phyloP scores from a whole-genome alignment of 495 filamentous ascomycete species.

The Tuber melanosporum region DNA sequence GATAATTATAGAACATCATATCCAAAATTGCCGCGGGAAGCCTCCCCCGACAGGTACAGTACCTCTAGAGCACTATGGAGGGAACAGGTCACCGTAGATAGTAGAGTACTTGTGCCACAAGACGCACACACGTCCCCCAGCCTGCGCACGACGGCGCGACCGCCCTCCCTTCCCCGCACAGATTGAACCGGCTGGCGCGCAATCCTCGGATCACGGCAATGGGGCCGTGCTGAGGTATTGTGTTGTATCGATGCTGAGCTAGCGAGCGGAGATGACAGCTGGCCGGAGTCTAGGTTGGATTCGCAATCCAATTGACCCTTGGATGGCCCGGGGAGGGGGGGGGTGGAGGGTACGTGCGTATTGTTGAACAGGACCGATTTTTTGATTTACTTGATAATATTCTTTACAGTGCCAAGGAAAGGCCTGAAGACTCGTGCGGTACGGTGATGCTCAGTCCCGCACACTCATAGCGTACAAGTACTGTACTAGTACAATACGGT shows the following conservation, averaged over 20 bases:
- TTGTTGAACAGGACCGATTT: no score
- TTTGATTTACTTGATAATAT: no score
- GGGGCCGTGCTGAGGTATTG: background rate
- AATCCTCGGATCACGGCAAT: background rate
- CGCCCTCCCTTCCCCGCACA: background rate
- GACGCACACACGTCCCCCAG: no score
- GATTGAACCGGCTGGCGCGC: background rate
- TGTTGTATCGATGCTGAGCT: background rate
- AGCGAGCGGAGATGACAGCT: background rate
- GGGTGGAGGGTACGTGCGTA: no score
- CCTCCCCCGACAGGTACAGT: background rate
- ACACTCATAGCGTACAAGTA: no score
- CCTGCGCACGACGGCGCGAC: background rate
- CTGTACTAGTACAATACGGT: no score
- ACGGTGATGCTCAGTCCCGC: no score
- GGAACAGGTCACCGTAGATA: background rate
- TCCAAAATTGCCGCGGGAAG: no score
- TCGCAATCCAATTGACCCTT: background rate
- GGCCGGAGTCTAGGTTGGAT: background rate
- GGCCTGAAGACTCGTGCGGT: no score
- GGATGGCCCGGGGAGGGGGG: no score
- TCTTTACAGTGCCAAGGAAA: no score
- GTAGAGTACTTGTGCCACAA: background rate
- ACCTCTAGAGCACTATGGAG: background rate
- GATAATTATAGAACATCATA: constrained; percentile 3